Base-by-base conservation (phyloP, 1,284 basidiomycete species). In the Marasmius oreades region DNA sequence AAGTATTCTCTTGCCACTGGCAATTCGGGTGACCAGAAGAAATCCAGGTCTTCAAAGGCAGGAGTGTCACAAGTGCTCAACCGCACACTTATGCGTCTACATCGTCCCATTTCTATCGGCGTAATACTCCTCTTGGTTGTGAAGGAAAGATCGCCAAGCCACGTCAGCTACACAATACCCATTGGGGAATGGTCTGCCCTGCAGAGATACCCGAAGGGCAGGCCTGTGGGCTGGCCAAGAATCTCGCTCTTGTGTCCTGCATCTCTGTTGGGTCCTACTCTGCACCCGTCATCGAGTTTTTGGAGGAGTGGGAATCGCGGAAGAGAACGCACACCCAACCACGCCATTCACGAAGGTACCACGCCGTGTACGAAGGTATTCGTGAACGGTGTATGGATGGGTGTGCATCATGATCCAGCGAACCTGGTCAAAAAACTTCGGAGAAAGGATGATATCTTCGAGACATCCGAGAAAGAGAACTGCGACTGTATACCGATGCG, bases 131-230 rank as follows among this genome's bases (percentile, higher is more conserved):
- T 2, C 88, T 99, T 53, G 97, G 97, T 56, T 89, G 97, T 63
- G 97, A 99, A 71, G 95, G 95, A 61, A 99, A 99, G 78, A 99
- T 99, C 58, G 96, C 97, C 53, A 99, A 99, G 72, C 97, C 97
- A 53, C 96, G 97, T 68, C 97, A 99, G 69, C 79, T 99, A 56
- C 97, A 99, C 74, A 99, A 99, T 70, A 98, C 97, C 1, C 96
- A 99, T 69, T 99, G 96, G 96, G 96, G 96, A 46, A 98, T 99
- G 95, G 96, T 99, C 11, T 98, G 95, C 69, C 97, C 96, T 43
- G 97, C 97, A 51, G 96, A 99, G 73, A 99, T 97, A 11, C 96
- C 96, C 6, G 96, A 99, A 88, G 96, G 96, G 55, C 96, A 99
- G 72, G 97, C 96, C 60, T 99, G 96, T 76, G 96, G 96, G 74